phyloP scores from a whole-genome alignment of 148 eudicot genomes.

The Rhododendron vialii region DNA sequence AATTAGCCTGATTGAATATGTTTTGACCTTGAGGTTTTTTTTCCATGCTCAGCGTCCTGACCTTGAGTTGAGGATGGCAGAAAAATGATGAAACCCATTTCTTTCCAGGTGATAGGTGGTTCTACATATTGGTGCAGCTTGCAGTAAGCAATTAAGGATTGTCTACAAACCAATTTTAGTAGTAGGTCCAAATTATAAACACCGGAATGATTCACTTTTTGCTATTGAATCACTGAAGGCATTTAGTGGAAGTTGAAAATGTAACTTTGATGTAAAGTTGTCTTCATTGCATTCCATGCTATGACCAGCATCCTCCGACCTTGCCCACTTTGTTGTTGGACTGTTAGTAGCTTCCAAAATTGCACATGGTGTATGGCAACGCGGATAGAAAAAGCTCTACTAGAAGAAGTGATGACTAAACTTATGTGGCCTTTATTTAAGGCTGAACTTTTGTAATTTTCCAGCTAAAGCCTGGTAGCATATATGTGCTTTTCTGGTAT shows the following conservation, averaged over 20 bases:
- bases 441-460: not conserved
- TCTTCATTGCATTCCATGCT: not conserved
- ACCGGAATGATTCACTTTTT: not conserved
- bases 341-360: not conserved
- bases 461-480: not conserved
- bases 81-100: not conserved
- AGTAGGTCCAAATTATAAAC: not conserved
- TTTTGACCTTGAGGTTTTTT: not conserved
- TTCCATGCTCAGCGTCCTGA: not conserved
- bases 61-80: not conserved
- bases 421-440: not conserved
- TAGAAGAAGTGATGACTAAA: not conserved
- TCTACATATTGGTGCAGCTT: not conserved
- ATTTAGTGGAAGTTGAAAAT: not conserved
- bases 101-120: not conserved
- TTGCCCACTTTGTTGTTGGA: not conserved
- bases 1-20: constrained; percentile 1
- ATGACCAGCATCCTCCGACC: not conserved
- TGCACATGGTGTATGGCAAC: not conserved
- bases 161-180: not conserved
- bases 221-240: not conserved
- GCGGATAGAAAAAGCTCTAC: not conserved
- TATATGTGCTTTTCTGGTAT: not conserved
- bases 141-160: not conserved
- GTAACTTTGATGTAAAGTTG: not conserved